Conservation (phyloP, 331 rosid species). For the Rosa hybrid region DNA sequence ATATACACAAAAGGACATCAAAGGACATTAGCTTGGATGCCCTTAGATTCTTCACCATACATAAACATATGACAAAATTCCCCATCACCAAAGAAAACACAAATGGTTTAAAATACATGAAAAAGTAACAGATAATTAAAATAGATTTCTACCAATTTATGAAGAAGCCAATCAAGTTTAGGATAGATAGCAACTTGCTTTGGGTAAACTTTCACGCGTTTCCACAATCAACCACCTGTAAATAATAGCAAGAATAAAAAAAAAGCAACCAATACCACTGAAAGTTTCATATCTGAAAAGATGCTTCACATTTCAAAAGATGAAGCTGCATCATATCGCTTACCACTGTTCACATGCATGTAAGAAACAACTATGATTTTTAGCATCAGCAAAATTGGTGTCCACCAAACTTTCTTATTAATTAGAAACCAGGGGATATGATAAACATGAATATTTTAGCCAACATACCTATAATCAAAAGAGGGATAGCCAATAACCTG, state of each 20-base stretch:
- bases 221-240: conserved; percentile 95
- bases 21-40: neutral
- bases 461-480: neutral
- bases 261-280: conserved; percentile 19
- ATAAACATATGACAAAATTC: neutral
- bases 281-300: no score
- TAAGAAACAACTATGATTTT: neutral
- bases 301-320: neutral
- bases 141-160: neutral
- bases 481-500: no score
- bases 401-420: conserved; percentile 19
- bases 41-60: neutral
- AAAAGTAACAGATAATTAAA: neutral
- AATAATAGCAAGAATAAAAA: conserved; percentile 29
- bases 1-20: neutral
- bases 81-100: neutral
- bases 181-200: conserved; percentile 49
- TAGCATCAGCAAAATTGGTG: conserved; percentile 16
- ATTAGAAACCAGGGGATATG: conserved; percentile 17
- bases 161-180: neutral
- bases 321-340: neutral
- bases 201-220: conserved; percentile 83
- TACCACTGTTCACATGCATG: neutral
- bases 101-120: neutral
- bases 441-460: conserved; percentile 12